phyloP scores from a whole-genome alignment of 2,329 filamentous ascomycete species.

The Fusarium tanahbumbuense region DNA sequence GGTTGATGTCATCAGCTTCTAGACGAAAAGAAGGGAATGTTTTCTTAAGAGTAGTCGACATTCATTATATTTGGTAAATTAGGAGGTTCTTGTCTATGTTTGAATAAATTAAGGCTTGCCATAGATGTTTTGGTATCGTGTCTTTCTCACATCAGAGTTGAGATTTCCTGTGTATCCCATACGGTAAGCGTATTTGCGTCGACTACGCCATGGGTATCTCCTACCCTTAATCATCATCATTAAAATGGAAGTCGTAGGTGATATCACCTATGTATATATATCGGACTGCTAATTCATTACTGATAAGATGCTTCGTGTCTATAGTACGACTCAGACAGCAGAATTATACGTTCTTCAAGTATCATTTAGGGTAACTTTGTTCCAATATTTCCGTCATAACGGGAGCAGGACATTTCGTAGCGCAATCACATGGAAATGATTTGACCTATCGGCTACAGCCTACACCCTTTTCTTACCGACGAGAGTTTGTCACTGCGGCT shows the following conservation, averaged over 20 bases:
- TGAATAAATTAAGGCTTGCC: not conserved
- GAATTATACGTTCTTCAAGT: not conserved
- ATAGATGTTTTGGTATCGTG: not conserved
- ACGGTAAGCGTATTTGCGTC: not conserved
- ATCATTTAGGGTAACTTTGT: not conserved
- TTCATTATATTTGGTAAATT: not conserved
- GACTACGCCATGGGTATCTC: not conserved
- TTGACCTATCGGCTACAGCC: conserved; percentile 2
- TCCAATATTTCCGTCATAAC: not conserved
- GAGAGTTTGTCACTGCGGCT: conserved; percentile 3
- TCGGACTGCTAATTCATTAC: too few relatives aligned
- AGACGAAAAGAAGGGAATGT: not conserved
- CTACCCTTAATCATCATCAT: not conserved
- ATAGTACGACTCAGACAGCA: not conserved
- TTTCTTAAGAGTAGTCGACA: not conserved
- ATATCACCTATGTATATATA: too few relatives aligned
- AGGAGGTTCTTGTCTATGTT: not conserved
- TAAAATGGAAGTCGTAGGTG: not conserved
- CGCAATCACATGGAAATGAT: conserved; percentile 37
- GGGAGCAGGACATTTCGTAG: not conserved
- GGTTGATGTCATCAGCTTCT: conserved; percentile 41
- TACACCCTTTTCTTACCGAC: not conserved
- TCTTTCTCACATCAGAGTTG: not conserved
- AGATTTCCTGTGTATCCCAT: not conserved
- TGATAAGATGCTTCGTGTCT: not conserved